Evolutionary conservation across 306 rosid genomes (phyloP).

Genomic region (Castanea mollissima): DNA sequence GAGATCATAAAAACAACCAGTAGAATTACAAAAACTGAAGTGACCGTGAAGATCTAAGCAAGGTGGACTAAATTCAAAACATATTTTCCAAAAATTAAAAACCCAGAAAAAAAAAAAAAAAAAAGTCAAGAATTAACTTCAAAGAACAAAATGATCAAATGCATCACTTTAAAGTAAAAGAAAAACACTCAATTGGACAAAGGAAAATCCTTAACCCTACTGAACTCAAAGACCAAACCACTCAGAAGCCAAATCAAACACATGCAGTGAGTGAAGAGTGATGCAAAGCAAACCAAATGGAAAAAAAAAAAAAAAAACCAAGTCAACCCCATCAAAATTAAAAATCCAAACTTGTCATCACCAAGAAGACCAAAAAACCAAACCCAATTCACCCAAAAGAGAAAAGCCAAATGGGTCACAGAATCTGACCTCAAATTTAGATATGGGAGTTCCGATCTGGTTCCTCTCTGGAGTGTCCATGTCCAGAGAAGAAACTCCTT

Average conservation of each 20-base stretch:
- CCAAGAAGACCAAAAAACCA: background rate
- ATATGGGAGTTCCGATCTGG: slow-evolving; percentile 58
- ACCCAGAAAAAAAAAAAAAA: background rate
- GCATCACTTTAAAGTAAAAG: background rate
- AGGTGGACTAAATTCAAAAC: background rate
- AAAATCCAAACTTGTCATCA: background rate
- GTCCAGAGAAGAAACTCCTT: slow-evolving; percentile 32
- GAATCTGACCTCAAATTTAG: slow-evolving; percentile 59
- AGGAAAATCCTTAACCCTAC: slow-evolving; percentile 10
- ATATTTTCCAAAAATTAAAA: background rate
- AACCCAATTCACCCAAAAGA: background rate
- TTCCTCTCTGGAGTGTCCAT: slow-evolving; percentile 91
- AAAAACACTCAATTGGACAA: slow-evolving; percentile 2
- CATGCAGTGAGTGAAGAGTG: slow-evolving; percentile 13
- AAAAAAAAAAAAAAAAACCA: background rate
- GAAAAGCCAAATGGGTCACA: background rate
- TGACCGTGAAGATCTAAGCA: slow-evolving; percentile 35
- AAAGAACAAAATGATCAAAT: background rate
- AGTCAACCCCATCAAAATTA: background rate
- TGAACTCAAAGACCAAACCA: slow-evolving; percentile 11
- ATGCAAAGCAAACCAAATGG: background rate
- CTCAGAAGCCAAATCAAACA: slow-evolving; percentile 11
- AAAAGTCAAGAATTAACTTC: background rate
- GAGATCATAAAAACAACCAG: background rate
- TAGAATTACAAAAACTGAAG: slow-evolving; percentile 16